Evolutionary conservation across 495 filamentous ascomycete genomes (phyloP).

Genomic region (Aspergillus cristatus): DNA sequence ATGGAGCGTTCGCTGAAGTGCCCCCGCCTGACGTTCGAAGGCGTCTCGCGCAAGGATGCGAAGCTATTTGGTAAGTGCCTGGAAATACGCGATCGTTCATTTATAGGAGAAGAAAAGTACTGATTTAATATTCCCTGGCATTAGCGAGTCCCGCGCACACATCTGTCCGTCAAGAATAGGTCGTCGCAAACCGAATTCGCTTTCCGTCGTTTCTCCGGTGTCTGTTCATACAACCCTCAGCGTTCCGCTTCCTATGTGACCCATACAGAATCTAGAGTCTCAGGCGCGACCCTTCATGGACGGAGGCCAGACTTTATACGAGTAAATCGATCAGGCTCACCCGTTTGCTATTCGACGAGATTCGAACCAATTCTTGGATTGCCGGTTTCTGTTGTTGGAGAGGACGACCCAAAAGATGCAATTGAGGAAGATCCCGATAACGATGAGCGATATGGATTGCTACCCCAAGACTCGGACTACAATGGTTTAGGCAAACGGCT

Average conservation of each 20-base stretch:
- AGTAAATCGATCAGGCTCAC: background rate
- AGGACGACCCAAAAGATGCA: background rate
- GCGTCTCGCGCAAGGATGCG: too few species aligned
- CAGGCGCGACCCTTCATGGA: background rate
- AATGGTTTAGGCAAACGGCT: too few species aligned
- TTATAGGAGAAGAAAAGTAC: background rate
- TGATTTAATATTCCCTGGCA: background rate
- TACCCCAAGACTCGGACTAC: too few species aligned
- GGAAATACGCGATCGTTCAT: background rate
- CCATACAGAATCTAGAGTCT: background rate
- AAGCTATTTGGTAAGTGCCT: slow-evolving; percentile 2
- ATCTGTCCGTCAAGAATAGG: background rate
- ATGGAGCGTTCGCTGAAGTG: too few species aligned
- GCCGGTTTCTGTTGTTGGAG: background rate
- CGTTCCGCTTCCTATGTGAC: background rate
- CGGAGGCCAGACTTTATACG: background rate
- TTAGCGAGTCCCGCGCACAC: background rate
- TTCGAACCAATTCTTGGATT: background rate
- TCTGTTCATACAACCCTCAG: background rate
- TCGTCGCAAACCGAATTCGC: background rate
- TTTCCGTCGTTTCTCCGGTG: background rate
- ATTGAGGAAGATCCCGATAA: too few species aligned
- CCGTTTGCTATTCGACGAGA: background rate
- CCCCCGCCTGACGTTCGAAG: too few species aligned
- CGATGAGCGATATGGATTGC: too few species aligned